Evolutionary conservation across 2,329 filamentous ascomycete species (phyloP), one percentile per base, ranked within the genome.

Genomic region (Colletotrichum graminicola): DNA sequence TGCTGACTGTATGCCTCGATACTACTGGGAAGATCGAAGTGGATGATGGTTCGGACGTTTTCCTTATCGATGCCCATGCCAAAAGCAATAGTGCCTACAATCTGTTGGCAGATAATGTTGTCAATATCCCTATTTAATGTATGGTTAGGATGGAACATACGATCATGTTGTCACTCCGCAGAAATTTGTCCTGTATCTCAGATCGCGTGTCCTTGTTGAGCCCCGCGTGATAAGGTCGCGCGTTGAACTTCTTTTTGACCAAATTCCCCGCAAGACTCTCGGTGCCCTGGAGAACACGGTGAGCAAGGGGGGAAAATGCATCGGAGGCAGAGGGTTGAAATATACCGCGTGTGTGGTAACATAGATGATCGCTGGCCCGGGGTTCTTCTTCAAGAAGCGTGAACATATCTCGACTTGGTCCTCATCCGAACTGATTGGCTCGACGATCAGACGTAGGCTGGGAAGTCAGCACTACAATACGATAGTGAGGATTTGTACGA

Each of bases 1-100:
- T 89, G 86, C 66, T 89, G 87, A 57, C 86, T 87, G 75, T 89
- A 89, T 36, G 87, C 86, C 73, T 89, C 87, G 1, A 89, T 77
- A 10, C 85, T 87, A 65, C 80, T 82, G 0, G 87, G 81, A 3
- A 88, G 77, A 62, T 86, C 85, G 74, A 83, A 88, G 71, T 89
- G 87, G 12, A 89, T 75, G 43, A 89, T 82, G 67, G 87, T 88
- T 8, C 87, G 82, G 51, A 89, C 88, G 60, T 87, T 81, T 43
- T 77, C 71, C 72, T 89, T 89, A 75, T 89, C 87, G 23, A 89
- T 88, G 0, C 88, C 88, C 87, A 89, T 89, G 0, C 87, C 88
- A 62, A 89, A 89, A 1, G 88, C 88, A 51, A 89, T 89, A 0
- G 87, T 89, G 3, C 87, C 86, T 23, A 86, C 83, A 16, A 87